Evolutionary conservation across 495 filamentous ascomycete genomes (phyloP).

Genomic region (Podospora didyma): DNA sequence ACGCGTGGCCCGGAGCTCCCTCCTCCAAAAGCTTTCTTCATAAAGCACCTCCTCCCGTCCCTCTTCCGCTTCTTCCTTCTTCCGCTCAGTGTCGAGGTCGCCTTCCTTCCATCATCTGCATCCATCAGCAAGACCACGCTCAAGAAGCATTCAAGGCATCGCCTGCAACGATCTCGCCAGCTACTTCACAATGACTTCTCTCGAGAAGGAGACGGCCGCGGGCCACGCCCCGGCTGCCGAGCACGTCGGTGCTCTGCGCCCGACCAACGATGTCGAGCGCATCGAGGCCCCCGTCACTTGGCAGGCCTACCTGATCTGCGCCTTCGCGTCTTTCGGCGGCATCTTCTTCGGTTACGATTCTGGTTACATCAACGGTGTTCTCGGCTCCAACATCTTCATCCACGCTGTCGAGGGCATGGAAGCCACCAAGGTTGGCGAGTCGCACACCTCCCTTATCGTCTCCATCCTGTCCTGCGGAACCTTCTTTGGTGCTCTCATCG

Average conservation of each 20-base stretch:
- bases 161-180: neutral
- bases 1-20: neutral
- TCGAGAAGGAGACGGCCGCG: constrained; percentile 21
- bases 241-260: constrained; percentile 15
- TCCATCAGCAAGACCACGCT: too few relatives aligned
- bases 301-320: constrained; percentile 66
- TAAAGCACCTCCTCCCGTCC: neutral
- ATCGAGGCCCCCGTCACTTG: constrained; percentile 63
- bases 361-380: constrained; percentile 60
- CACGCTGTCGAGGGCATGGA: constrained; percentile 35
- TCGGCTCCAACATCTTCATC: constrained; percentile 50
- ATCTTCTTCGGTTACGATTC: constrained; percentile 66
- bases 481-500: constrained; percentile 70
- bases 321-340: constrained; percentile 65
- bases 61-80: too few relatives aligned
- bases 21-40: neutral
- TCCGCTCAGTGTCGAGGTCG: too few relatives aligned
- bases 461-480: constrained; percentile 73
- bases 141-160: neutral
- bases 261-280: constrained; percentile 40
- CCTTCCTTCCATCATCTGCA: neutral
- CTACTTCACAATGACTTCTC: constrained; percentile 15
- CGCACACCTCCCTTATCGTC: constrained; percentile 59
- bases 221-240: constrained; percentile 6
- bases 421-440: constrained; percentile 23